These are phyloP conservation scores for Sarocladium oryzae DNA, from an alignment of 2,329 filamentous ascomycete genomes.

Conservation along the genomic window DNA sequence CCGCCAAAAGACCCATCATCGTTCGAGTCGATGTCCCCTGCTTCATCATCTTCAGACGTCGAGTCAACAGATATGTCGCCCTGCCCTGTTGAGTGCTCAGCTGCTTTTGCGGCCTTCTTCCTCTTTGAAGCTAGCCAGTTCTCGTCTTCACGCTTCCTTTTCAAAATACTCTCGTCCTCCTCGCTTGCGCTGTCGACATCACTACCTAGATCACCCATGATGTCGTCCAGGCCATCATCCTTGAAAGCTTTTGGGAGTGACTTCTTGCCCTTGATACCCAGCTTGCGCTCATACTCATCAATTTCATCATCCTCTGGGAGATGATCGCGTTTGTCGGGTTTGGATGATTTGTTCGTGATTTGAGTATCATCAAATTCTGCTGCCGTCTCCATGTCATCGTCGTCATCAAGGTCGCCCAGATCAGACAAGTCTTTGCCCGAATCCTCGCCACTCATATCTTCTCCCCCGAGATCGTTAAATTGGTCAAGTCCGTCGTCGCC, in stretches of 20 bases:
- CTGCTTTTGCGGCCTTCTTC: slow-evolving; percentile 27
- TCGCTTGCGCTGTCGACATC: slow-evolving; percentile 36
- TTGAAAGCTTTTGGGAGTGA: slow-evolving; percentile 65
- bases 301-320: slow-evolving; percentile 85
- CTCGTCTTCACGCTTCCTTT: slow-evolving; percentile 51
- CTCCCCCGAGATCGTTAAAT: slow-evolving; percentile 17
- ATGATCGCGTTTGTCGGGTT: slow-evolving; percentile 53
- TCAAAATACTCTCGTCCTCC: slow-evolving; percentile 52
- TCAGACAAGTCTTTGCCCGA: slow-evolving; percentile 12
- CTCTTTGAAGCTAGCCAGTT: slow-evolving; percentile 56
- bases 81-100: slow-evolving; percentile 2
- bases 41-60: slow-evolving; percentile 18
- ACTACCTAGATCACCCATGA: slow-evolving; percentile 58
- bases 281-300: slow-evolving; percentile 74
- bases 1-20: slow-evolving; percentile 31
- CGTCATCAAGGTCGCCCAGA: slow-evolving; percentile 14
- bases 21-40: slow-evolving; percentile 28
- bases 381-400: slow-evolving; percentile 8
- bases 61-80: slow-evolving; percentile 17
- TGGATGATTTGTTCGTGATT: slow-evolving; percentile 23
- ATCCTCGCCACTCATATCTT: slow-evolving; percentile 13
- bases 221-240: slow-evolving; percentile 75
- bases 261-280: slow-evolving; percentile 74
- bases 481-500: slow-evolving; percentile 15
- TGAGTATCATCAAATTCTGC: slow-evolving; percentile 14